Evolutionary conservation across 2,329 filamentous ascomycete species (phyloP).

Genomic region (Aspergillus fijiensis): DNA sequence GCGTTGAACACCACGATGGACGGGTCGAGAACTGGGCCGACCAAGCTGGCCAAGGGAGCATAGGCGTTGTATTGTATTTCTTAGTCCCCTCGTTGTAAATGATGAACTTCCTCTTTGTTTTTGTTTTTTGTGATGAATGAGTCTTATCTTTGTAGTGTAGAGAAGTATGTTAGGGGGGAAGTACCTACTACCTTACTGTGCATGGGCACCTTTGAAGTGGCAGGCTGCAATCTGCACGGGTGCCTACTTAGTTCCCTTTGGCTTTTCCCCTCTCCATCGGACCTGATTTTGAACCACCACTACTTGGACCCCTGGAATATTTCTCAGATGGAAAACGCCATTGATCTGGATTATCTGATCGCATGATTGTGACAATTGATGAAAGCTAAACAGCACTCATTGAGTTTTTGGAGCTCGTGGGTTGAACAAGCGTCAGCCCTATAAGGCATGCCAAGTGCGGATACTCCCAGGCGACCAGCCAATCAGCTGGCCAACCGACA

Average conservation of each 20-base stretch:
- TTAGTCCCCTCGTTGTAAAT: not conserved
- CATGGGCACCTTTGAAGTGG: too few relatives aligned
- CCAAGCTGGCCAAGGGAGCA: conserved; percentile 30
- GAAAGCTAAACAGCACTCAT: not conserved
- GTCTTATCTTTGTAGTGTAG: not conserved
- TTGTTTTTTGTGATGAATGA: not conserved
- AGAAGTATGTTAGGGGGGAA: not conserved
- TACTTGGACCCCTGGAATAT: not conserved
- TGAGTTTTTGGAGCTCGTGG: not conserved
- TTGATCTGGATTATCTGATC: not conserved
- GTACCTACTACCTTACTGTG: too few relatives aligned
- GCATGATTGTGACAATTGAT: not conserved
- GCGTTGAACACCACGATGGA: conserved; percentile 30
- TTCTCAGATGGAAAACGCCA: not conserved
- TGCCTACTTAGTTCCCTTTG: not conserved
- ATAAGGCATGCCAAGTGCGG: conserved; percentile 11
- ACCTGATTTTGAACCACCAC: not conserved
- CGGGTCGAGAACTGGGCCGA: not conserved
- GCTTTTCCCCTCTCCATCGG: not conserved
- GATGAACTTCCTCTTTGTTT: not conserved
- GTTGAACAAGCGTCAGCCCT: conserved; percentile 2
- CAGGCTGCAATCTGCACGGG: not conserved
- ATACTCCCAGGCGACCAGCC: not conserved
- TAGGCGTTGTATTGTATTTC: conserved; percentile 22
- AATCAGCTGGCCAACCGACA: conserved; percentile 3